phyloP scores from a whole-genome alignment of 2,329 filamentous ascomycete species.

The Ceratocystis papillata region DNA sequence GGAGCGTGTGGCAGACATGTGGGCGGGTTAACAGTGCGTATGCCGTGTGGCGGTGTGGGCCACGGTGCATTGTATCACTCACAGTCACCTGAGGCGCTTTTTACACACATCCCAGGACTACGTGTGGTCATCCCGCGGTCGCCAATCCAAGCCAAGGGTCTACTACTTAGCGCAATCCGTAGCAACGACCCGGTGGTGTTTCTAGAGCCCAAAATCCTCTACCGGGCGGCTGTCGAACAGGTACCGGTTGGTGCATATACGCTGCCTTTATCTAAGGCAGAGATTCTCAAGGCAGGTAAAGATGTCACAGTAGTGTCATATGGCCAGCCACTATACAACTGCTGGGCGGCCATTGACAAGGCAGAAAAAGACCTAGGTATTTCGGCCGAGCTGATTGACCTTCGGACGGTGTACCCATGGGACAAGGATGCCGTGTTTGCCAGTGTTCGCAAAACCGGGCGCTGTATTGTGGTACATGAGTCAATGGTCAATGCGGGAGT shows the following conservation, averaged over 20 bases:
- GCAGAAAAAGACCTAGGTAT: slow-evolving; percentile 66
- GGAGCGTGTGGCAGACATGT: slow-evolving; percentile 47
- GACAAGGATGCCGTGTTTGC: slow-evolving; percentile 68
- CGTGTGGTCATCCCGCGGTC: slow-evolving; percentile 78
- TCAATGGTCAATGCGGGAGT: slow-evolving; percentile 84
- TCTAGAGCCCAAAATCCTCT: slow-evolving; percentile 89
- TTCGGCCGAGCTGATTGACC: slow-evolving; percentile 73
- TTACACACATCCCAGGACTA: slow-evolving; percentile 77
- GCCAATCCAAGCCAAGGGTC: slow-evolving; percentile 77
- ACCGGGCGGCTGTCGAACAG: slow-evolving; percentile 83
- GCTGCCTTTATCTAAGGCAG: slow-evolving; percentile 76
- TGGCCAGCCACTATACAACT: slow-evolving; percentile 79
- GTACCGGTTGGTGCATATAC: slow-evolving; percentile 71
- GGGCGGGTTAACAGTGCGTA: slow-evolving; percentile 74
- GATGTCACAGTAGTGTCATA: slow-evolving; percentile 81
- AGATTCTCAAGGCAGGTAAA: slow-evolving; percentile 67
- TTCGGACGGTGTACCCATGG: slow-evolving; percentile 86
- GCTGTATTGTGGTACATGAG: slow-evolving; percentile 82
- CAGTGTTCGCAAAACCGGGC: slow-evolving; percentile 77
- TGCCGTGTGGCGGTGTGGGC: slow-evolving; percentile 83
- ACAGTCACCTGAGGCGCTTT: slow-evolving; percentile 78
- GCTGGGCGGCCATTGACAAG: slow-evolving; percentile 62
- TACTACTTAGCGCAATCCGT: slow-evolving; percentile 65
- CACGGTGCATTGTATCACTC: slow-evolving; percentile 83
- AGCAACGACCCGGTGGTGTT: slow-evolving; percentile 82